Evolutionary conservation across 1,139 yeast genomes (phyloP).

Genomic region (Taiozyma sp.): DNA sequence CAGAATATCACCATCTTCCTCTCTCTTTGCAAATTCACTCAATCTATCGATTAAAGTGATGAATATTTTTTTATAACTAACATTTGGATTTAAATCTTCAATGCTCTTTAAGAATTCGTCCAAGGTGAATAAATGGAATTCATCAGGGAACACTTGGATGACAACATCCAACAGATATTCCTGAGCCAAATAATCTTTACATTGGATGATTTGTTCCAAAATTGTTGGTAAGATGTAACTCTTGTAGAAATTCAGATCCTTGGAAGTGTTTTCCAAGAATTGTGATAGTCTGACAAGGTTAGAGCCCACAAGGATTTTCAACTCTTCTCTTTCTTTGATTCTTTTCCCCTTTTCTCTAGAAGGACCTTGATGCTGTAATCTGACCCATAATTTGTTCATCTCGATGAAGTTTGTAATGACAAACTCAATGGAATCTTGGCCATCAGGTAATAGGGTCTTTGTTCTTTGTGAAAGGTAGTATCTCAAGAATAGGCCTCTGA

Average conservation of each 20-base stretch:
- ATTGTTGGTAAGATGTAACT: constrained; percentile 68
- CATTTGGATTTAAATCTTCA: constrained; percentile 61
- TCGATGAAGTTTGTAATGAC: constrained; percentile 85
- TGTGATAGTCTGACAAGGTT: constrained; percentile 87
- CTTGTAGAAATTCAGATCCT: constrained; percentile 44
- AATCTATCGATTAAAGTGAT: constrained; percentile 69
- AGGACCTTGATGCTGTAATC: constrained; percentile 94
- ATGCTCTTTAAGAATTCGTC: constrained; percentile 61
- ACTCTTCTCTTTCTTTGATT: constrained; percentile 75
- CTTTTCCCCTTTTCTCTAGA: constrained; percentile 75
- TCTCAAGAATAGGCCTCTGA: constrained; percentile 81
- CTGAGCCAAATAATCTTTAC: constrained; percentile 89
- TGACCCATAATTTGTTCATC: constrained; percentile 97
- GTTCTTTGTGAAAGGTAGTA: constrained; percentile 85
- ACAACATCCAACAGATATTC: constrained; percentile 84
- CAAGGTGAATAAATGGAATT: constrained; percentile 76
- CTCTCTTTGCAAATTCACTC: constrained; percentile 45
- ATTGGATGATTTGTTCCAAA: constrained; percentile 87
- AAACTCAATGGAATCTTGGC: constrained; percentile 47
- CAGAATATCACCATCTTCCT: constrained; percentile 24
- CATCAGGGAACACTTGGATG: constrained; percentile 92
- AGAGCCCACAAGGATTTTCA: constrained; percentile 88
- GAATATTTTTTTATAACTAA: constrained; percentile 62
- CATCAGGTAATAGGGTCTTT: constrained; percentile 58
- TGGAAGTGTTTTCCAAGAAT: constrained; percentile 56